phyloP scores from a whole-genome alignment of 345 rosid species.

The Rhizophora apiculata region DNA sequence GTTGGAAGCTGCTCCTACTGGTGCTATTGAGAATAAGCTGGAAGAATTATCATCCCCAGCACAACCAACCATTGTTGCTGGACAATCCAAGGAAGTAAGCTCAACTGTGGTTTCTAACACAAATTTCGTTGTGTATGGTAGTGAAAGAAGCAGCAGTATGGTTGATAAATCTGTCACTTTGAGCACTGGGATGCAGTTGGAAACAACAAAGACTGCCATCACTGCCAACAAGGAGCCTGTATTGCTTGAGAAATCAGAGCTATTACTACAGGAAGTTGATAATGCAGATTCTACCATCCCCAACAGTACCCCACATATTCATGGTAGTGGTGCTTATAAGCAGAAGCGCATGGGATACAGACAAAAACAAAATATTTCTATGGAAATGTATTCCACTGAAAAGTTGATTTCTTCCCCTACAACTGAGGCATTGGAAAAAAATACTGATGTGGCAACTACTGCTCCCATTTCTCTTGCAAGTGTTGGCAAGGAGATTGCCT shows the following conservation, averaged over 20 bases:
- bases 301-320: slow-evolving; percentile 29
- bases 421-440: slow-evolving; percentile 29
- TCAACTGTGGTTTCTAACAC: slow-evolving; percentile 22
- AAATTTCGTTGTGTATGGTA: slow-evolving; percentile 20
- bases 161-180: slow-evolving; percentile 35
- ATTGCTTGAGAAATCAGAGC: slow-evolving; percentile 14
- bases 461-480: slow-evolving; percentile 29
- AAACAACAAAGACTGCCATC: slow-evolving; percentile 8
- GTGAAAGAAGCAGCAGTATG: slow-evolving; percentile 24
- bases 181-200: slow-evolving; percentile 23
- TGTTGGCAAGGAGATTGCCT: slow-evolving; percentile 32
- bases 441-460: slow-evolving; percentile 28
- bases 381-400: slow-evolving; percentile 41
- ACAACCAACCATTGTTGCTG: not conserved
- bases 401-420: slow-evolving; percentile 25
- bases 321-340: slow-evolving; percentile 39
- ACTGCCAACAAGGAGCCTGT: slow-evolving; percentile 23
- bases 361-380: slow-evolving; percentile 47
- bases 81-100: slow-evolving; percentile 27
- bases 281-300: slow-evolving; percentile 30
- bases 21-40: slow-evolving; percentile 34
- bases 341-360: slow-evolving; percentile 50
- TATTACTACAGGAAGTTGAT: slow-evolving; percentile 29
- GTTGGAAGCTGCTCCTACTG: slow-evolving; percentile 32
- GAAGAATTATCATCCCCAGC: slow-evolving; percentile 24